Base-by-base conservation (phyloP, 345 rosid genomes). In the Microthlaspi erraticum region DNA sequence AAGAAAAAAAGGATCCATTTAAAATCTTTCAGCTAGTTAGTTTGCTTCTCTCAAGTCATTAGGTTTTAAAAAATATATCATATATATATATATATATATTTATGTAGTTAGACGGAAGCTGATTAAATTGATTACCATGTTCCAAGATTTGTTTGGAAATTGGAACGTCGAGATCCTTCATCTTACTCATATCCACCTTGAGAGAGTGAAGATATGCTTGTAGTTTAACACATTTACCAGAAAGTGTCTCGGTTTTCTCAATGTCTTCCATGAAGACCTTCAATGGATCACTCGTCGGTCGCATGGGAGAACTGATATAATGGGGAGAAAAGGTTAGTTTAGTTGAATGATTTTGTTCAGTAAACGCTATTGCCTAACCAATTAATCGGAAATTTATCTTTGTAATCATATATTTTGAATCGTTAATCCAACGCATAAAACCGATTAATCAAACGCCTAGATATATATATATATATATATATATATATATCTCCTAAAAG, bases 41-140 rank as follows among this genome's bases (percentile, higher is more conserved):
- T 23, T 16, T 55, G 23, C 60, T 55, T 55, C 60, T 55, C 60
- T 33, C 10, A n/a, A n/a, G 26, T 36, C 61, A 56, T 17, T 36
- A 37, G 45, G 37, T 18, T 57, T 3, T 18, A 16, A 56, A 17
- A 38, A 16, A 16, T n/a, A n/a, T n/a, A n/a, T n/a, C n/a, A 11
- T 6, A 18, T 12, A 59, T 20, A 60, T 4, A 2, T 23, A 23
- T 23, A 23, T 2, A 23, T 23, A 3, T 23, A 23, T n/a, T n/a
- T n/a, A 23, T 23, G 26, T 23, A 23, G 26, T 23, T 23, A 23
- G 26, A 23, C 3, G 26, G 26, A 23, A 23, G 26, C 3, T 23
- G 26, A 23, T 23, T 37, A 59, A 39, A 39, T 4, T 9, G 10
- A 20, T 59, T 60, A 60, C 65, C 50, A 60, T 41, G 48, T 38